Conservation (phyloP, 2,329 filamentous ascomycete species). For the Ceratocystis alfenasii region DNA sequence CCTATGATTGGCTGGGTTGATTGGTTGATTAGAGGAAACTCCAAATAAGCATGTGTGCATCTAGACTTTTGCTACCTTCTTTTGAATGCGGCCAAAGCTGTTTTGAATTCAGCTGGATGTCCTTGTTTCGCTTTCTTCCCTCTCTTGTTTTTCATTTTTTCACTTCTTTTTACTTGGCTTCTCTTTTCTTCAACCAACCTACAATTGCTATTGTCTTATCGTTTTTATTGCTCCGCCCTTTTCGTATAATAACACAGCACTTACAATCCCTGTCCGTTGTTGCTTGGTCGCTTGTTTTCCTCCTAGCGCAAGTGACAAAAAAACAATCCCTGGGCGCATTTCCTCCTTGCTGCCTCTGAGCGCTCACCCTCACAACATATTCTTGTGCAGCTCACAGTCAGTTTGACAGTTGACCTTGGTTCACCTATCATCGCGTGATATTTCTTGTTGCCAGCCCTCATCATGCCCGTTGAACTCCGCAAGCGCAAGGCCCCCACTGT, state of each 20-base stretch:
- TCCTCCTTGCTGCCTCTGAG: conserved; percentile 17
- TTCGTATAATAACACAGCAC: neutral
- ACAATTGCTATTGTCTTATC: neutral
- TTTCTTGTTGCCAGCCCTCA: conserved; percentile 22
- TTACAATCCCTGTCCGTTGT: conserved; percentile 5
- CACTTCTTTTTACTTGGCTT: neutral
- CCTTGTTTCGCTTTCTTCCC: conserved; percentile 11
- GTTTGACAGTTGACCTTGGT: neutral
- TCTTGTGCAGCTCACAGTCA: neutral
- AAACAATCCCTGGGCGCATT: conserved; percentile 24
- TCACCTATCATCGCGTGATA: neutral
- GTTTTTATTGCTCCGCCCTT: neutral
- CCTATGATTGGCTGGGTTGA: neutral
- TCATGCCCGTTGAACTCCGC: conserved; percentile 47
- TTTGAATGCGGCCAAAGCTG: conserved; percentile 11
- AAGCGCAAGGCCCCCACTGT: conserved; percentile 48
- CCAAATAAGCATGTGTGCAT: conserved; percentile 20
- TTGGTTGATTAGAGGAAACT: neutral
- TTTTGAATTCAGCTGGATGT: conserved; percentile 7
- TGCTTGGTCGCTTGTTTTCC: conserved; percentile 22
- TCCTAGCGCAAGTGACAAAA: conserved; percentile 17
- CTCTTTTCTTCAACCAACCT: neutral
- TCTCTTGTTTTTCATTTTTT: conserved; percentile 15
- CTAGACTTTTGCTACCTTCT: conserved; percentile 20
- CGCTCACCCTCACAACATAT: neutral